Evolutionary conservation across 2,329 filamentous ascomycete genomes (phyloP).

Genomic region (Rhexocercosporidium sp.): DNA sequence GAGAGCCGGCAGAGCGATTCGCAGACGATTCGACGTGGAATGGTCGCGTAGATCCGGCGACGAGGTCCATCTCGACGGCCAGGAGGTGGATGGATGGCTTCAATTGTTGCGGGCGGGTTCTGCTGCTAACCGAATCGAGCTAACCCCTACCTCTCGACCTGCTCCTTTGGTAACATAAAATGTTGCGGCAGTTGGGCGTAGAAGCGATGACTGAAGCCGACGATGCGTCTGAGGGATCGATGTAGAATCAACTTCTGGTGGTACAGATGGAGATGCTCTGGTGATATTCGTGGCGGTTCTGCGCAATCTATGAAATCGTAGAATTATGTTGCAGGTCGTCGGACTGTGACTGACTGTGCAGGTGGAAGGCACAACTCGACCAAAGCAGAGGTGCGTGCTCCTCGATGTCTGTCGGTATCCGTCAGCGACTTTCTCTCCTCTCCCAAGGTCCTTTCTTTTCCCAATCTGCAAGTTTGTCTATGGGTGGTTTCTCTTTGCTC

Average conservation of each 20-base stretch:
- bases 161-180: slow-evolving; percentile 8
- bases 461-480: background rate
- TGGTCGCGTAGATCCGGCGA: slow-evolving; percentile 14
- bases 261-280: background rate
- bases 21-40: slow-evolving; percentile 15
- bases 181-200: background rate
- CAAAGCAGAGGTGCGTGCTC: background rate
- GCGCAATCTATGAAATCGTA: background rate
- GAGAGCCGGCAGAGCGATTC: slow-evolving; percentile 10
- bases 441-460: background rate
- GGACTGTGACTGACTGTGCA: background rate
- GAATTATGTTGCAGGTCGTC: background rate
- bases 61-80: slow-evolving; percentile 16
- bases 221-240: background rate
- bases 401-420: background rate
- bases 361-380: background rate
- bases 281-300: background rate
- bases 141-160: slow-evolving; percentile 13
- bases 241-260: background rate
- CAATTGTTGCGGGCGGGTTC: background rate
- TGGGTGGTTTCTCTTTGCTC: background rate
- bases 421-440: background rate
- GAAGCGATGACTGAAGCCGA: background rate
- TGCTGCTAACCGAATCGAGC: slow-evolving; percentile 5
- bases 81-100: background rate